Conservation (phyloP, 2,329 filamentous ascomycete genomes). For the Rhynchosporium secalis region DNA sequence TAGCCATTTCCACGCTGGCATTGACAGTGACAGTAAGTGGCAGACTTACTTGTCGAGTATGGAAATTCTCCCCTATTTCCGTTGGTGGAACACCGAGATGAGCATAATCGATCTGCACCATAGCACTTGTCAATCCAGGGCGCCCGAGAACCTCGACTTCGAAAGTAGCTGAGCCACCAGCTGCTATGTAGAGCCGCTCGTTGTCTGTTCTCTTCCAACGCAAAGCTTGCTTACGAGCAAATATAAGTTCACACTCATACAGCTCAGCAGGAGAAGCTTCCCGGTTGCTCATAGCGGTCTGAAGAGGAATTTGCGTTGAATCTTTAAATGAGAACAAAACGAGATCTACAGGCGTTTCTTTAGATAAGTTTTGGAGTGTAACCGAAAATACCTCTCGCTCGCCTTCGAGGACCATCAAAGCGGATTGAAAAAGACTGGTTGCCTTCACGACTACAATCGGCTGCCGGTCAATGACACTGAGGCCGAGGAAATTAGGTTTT, state of each 20-base stretch:
- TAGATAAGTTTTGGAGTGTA: constrained; percentile 76
- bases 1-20: constrained; percentile 78
- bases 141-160: constrained; percentile 85
- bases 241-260: constrained; percentile 81
- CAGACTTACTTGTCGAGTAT: constrained; percentile 79
- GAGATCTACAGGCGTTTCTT: constrained; percentile 73
- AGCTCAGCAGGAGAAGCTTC: constrained; percentile 77
- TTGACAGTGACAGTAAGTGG: constrained; percentile 89
- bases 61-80: constrained; percentile 71
- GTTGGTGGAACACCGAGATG: constrained; percentile 70
- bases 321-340: constrained; percentile 87
- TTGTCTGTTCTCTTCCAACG: constrained; percentile 53
- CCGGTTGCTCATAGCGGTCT: constrained; percentile 71
- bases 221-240: constrained; percentile 72
- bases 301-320: constrained; percentile 76
- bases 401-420: constrained; percentile 90
- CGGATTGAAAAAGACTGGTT: constrained; percentile 77
- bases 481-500: constrained; percentile 54
- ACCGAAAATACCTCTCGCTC: constrained; percentile 77
- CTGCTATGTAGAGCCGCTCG: constrained; percentile 59
- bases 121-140: constrained; percentile 75
- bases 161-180: constrained; percentile 69
- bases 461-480: constrained; percentile 78
- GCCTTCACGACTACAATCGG: constrained; percentile 75
- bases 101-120: constrained; percentile 84